Conservation (phyloP, 768 basidiomycete species). For the Phaeolepiota aurea region DNA sequence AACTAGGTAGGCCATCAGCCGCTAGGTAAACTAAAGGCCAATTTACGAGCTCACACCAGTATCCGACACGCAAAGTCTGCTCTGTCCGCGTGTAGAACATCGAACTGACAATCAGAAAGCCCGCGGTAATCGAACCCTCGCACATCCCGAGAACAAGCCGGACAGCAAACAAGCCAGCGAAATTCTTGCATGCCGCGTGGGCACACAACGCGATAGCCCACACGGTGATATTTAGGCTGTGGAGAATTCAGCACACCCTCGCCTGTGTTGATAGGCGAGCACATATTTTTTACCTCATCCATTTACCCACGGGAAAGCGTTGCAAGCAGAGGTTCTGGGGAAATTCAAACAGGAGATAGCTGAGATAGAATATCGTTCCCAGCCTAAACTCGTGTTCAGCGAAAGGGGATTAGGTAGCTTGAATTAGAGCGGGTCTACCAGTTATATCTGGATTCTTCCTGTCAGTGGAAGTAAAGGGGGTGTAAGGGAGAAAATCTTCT, state of each 20-base stretch:
- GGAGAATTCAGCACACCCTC: no score
- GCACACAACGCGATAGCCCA: conserved; percentile 55
- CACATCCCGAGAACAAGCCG: conserved; percentile 65
- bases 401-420: no score
- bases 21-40: neutral
- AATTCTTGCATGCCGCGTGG: conserved; percentile 68
- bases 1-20: conserved; percentile 25
- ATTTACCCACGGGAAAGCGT: conserved; percentile 68
- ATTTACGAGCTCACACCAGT: conserved; percentile 54
- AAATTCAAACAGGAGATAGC: conserved; percentile 64
- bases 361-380: conserved; percentile 67
- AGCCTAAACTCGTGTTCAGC: conserved; percentile 35
- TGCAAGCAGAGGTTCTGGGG: conserved; percentile 70
- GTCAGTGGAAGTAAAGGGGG: neutral
- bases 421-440: conserved; percentile 33
- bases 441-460: conserved; percentile 40
- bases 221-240: conserved; percentile 54
- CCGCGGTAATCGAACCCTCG: conserved; percentile 65
- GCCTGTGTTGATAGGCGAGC: no score
- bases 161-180: conserved; percentile 53
- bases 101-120: conserved; percentile 67
- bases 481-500: conserved; percentile 10
- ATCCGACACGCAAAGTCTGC: conserved; percentile 61
- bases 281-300: conserved; percentile 53
- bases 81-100: conserved; percentile 76